Evolutionary conservation across 2,329 filamentous ascomycete species (phyloP).

Genomic region (Monosporascus ibericus): DNA sequence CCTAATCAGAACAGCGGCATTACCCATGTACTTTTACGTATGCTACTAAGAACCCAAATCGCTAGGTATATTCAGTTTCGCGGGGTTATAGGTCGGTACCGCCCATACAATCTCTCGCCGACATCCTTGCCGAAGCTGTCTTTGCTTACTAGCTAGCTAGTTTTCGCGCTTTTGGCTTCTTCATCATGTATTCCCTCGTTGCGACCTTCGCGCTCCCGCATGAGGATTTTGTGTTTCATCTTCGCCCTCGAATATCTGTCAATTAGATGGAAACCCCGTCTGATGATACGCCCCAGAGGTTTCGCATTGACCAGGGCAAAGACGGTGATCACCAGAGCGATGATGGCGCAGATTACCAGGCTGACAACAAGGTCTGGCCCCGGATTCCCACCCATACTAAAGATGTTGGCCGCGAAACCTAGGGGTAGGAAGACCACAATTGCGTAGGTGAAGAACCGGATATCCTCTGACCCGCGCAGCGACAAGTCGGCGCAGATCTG

Average conservation of each 20-base stretch:
- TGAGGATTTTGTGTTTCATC: not conserved
- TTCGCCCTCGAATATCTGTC: not conserved
- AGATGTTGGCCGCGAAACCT: conserved; percentile 24
- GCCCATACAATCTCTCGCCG: not conserved
- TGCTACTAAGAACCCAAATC: conserved; percentile 1
- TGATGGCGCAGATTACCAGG: conserved; percentile 9
- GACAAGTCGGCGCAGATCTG: conserved; percentile 8
- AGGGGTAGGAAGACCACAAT: conserved; percentile 29
- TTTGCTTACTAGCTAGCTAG: too few species aligned
- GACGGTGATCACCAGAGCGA: conserved; percentile 3
- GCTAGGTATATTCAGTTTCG: not conserved
- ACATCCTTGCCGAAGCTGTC: not conserved
- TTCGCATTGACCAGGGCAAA: conserved; percentile 3
- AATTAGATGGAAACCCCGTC: not conserved
- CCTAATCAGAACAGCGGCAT: too few species aligned
- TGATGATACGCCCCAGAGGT: not conserved
- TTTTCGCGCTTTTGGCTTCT: too few species aligned
- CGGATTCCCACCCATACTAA: conserved; percentile 25
- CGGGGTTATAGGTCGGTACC: too few species aligned
- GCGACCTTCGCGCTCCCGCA: not conserved
- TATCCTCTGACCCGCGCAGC: conserved; percentile 17
- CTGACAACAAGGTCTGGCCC: conserved; percentile 5
- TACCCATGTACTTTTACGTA: not conserved
- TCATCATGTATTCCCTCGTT: not conserved
- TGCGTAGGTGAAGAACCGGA: conserved; percentile 28